These are phyloP conservation scores for Paraphaeosphaeria sporulosa DNA, from an alignment of 2,329 filamentous ascomycete species.

Conservation along the genomic window DNA sequence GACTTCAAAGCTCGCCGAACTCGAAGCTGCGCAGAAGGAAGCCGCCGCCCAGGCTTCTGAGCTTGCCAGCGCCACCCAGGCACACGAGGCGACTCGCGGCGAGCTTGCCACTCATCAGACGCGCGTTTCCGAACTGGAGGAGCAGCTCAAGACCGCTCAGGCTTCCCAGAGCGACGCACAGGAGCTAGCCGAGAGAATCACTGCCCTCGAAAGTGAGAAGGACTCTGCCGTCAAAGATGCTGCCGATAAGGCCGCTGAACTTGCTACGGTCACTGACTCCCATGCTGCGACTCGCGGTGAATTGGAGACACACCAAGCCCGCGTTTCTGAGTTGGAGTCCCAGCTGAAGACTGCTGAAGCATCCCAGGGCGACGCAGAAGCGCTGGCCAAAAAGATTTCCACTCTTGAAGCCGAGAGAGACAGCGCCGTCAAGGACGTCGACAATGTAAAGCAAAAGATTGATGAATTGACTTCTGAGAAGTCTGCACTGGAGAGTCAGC, in stretches of 20 bases:
- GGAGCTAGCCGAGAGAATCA: conserved; percentile 7
- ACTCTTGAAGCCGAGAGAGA: conserved; percentile 8
- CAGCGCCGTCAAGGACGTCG: not conserved
- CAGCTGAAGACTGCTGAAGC: conserved; percentile 16
- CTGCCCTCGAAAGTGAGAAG: not conserved
- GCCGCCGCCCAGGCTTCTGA: conserved; percentile 27
- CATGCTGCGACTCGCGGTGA: conserved; percentile 15
- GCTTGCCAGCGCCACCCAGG: conserved; percentile 21
- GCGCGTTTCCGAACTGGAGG: conserved; percentile 25
- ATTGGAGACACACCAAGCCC: conserved; percentile 17
- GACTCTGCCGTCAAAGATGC: conserved; percentile 6
- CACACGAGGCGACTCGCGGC: conserved; percentile 13
- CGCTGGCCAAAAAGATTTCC: conserved; percentile 6
- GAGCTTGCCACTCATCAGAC: conserved; percentile 18
- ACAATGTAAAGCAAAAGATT: conserved; percentile 9
- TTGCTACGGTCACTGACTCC: conserved; percentile 21
- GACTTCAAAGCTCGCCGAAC: conserved; percentile 22
- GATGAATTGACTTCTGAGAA: conserved; percentile 10
- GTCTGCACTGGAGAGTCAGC: not conserved
- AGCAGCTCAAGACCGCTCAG: conserved; percentile 18
- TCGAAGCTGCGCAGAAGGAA: conserved; percentile 24
- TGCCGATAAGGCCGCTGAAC: conserved; percentile 26
- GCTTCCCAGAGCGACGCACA: conserved; percentile 21
- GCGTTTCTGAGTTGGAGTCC: conserved; percentile 25
- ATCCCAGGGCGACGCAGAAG: conserved; percentile 20